Conservation (phyloP, 208 protist genomes). For the Trypanosoma caninum region DNA sequence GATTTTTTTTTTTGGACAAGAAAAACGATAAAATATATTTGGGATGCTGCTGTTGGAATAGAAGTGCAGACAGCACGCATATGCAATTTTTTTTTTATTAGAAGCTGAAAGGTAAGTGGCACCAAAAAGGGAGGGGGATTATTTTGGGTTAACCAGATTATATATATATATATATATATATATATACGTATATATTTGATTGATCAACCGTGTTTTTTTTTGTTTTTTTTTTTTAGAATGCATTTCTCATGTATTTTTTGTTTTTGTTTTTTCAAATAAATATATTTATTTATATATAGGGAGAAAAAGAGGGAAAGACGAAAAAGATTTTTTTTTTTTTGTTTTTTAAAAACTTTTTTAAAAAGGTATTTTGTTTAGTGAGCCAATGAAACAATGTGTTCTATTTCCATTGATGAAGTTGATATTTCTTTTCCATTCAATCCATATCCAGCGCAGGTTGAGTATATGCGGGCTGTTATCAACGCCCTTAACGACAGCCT, state of each 20-base stretch:
- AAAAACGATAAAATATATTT: too few species aligned
- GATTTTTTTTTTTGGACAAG: constrained; percentile 9
- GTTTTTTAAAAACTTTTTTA: not conserved
- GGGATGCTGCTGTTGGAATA: too few species aligned
- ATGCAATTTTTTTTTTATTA: too few species aligned
- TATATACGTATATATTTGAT: too few species aligned
- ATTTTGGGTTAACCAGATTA: too few species aligned
- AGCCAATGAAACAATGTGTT: constrained; percentile 13
- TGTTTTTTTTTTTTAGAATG: not conserved
- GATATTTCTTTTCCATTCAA: constrained; percentile 89
- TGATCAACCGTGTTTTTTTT: too few species aligned
- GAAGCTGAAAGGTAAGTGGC: too few species aligned
- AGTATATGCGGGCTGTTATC: constrained; percentile 95
- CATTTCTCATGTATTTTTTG: not conserved
- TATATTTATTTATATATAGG: not conserved
- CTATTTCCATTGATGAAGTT: constrained; percentile 44
- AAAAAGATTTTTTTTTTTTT: not conserved
- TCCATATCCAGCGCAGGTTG: constrained; percentile 92
- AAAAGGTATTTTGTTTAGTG: not conserved
- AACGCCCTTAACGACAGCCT: constrained; percentile 65
- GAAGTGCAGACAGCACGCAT: too few species aligned
- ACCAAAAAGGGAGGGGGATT: too few species aligned
- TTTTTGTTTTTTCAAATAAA: not conserved
- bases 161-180: too few species aligned
- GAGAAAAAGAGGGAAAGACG: not conserved